Base-by-base conservation (phyloP, 352 stramenopile genomes). In the Phytophthora idaei region DNA sequence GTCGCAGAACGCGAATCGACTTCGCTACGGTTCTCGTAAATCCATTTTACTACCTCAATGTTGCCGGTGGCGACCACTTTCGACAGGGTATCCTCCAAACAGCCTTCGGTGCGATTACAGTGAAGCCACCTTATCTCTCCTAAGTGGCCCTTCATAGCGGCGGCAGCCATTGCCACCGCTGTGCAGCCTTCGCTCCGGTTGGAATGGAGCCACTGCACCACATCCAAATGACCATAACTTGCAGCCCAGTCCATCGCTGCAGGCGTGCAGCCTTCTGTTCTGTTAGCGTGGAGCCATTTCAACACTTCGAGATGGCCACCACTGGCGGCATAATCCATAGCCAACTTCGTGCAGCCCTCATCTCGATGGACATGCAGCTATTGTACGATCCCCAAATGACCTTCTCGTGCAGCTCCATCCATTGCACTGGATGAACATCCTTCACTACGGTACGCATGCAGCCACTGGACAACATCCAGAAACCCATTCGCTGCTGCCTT, bases 91-190 rank as follows among this genome's bases (percentile, higher is more conserved):
- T 41, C 32, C 4, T n/a, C 14, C 5, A 29, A 27, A 17, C 61
- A 74, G 0, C 61, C 67, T 67, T 74, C 47, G 3, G 47, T 34
- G n/a, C 32, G 50, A 46, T 71, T 59, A 3, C 1, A 7, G n/a
- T 75, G 56, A 17, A 75, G 51, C 67, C 62, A 75, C 37, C 71
- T 61, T 17, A 71, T 34, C 14, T 69, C 56, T 17, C 42, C 3
- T 5, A 75, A 21, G 28, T 75, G 67, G 5, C 62, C 62, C 17
- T 51, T 64, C 5, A 25, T 5, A 9, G 62, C 57, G 15, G 62
- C 67, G 17, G 37, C 28, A 25, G 59, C 53, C 54, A 74, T 67
- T 7, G 62, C 67, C 8, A 49, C 32, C 28, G 27, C 15, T 8
- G 67, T 71, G 9, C 61, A 70, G 8, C 61, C 67, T 50, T 66